Conservation (phyloP, 2,329 filamentous ascomycete genomes). For the Stemphylium lycopersici region DNA sequence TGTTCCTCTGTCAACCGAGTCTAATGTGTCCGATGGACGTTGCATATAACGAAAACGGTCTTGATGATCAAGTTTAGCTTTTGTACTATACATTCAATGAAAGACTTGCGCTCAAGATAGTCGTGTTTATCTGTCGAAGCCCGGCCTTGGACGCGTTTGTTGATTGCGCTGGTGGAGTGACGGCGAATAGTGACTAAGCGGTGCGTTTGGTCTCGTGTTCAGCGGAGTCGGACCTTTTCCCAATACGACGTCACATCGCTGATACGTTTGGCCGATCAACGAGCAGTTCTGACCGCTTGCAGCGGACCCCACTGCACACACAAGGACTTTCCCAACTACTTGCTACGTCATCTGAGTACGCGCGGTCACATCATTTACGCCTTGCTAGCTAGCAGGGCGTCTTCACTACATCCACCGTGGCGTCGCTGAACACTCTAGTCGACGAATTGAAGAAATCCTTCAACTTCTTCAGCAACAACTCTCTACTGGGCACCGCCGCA, state of each 20-base stretch:
- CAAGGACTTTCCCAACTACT: conserved; percentile 18
- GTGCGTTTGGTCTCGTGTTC: conserved; percentile 11
- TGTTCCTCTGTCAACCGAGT: conserved; percentile 14
- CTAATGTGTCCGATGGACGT: conserved; percentile 15
- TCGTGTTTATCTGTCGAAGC: no score
- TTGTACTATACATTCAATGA: conserved; percentile 25
- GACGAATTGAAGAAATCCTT: conserved; percentile 47
- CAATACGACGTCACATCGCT: conserved; percentile 27
- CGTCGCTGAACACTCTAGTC: conserved; percentile 41
- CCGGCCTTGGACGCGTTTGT: no score
- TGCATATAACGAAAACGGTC: conserved; percentile 22
- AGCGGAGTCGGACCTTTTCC: conserved; percentile 16
- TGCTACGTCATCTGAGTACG: conserved; percentile 25
- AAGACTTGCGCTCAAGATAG: background rate
- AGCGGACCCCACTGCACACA: conserved; percentile 26
- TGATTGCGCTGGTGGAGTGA: background rate
- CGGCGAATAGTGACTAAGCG: conserved; percentile 17
- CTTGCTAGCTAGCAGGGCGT: conserved; percentile 24
- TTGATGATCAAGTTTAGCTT: conserved; percentile 20
- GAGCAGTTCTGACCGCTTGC: conserved; percentile 17
- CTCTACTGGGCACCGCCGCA: conserved; percentile 33
- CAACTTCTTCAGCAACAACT: conserved; percentile 42
- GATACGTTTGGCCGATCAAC: conserved; percentile 24
- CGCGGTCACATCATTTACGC: conserved; percentile 14
- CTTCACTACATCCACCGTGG: conserved; percentile 39